Base-by-base conservation (phyloP, 2,329 filamentous ascomycete species). In the Metarhizium robertsii region DNA sequence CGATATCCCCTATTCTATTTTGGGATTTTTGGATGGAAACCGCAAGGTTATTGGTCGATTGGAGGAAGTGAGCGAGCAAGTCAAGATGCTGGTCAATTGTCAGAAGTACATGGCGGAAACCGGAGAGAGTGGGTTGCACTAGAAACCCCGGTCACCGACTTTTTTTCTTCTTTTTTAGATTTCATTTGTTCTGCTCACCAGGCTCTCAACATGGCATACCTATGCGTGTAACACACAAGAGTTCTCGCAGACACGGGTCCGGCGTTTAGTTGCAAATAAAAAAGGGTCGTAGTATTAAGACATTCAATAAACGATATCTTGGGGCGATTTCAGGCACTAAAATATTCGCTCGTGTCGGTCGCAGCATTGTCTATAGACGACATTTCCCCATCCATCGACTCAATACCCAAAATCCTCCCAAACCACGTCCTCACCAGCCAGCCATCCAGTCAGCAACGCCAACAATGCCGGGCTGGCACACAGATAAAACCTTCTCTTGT, bases 361-460 rank as follows among this genome's bases (percentile, higher is more conserved):
- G 32, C 6, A 34, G 32, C 25, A 34, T 34, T 6, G 3, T 34
- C 6, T 11, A 34, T 10, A 34, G 32, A 34, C 6, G 32, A 11
- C 32, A 11, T 34, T 34, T 34, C 6, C 6, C 10, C 32, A 11
- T 11, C 32, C 6, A 34, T 34, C 32, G 10, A 11, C 16, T 71
- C 59, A 85, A 62, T 85, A 86, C 38, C 75, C 74, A 67, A 86
- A 86, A 61, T 82, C 81, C 66, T 86, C 83, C 69, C 74, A 80
- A 1, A 77, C 70, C 42, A 84, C 70, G 38, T 75, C 73, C 62
- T 82, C 79, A 0, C 76, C 79, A 0, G 71, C 71, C 55, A 84
- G 62, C 83, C 82, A 86, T 8, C 64, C 68, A 56, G 77, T 61
- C 43, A 81, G 52, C 13, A 60, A 61, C 54, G 65, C 69, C 59